These are phyloP conservation scores for Heliamphora exappendiculata DNA, from an alignment of 148 eudicot species.

Conservation along the genomic window DNA sequence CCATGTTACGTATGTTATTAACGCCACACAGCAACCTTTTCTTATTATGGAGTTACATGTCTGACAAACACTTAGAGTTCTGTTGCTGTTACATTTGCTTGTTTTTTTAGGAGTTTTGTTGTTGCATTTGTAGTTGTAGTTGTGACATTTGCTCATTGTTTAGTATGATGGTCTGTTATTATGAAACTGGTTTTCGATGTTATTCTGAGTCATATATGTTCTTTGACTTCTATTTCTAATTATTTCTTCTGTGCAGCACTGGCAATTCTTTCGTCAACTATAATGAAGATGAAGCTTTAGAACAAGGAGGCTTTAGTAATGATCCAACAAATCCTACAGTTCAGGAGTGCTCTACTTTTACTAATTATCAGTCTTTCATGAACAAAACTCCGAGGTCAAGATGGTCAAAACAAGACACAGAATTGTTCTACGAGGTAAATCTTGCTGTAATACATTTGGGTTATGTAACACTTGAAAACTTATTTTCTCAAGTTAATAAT, in stretches of 20 bases:
- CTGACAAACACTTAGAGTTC: background rate
- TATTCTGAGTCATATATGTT: background rate
- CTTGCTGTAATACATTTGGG: background rate
- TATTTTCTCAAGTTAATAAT: no score
- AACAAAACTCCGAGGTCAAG: conserved; percentile 37
- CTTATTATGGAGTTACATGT: background rate
- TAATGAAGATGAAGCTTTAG: conserved; percentile 39
- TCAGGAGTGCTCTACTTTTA: conserved; percentile 29
- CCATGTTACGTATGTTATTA: background rate
- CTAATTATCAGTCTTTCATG: conserved; percentile 61
- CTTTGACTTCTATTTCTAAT: background rate
- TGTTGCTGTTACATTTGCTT: background rate
- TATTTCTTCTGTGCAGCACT: conserved; percentile 30
- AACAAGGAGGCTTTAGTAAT: conserved; percentile 29
- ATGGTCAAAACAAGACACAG: conserved; percentile 84
- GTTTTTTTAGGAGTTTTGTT: no score
- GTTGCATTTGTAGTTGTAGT: background rate
- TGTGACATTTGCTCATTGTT: background rate
- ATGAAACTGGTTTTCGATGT: background rate
- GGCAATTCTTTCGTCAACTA: conserved; percentile 21
- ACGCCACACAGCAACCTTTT: background rate
- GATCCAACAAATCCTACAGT: conserved; percentile 28
- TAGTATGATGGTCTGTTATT: background rate
- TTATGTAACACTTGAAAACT: no score
- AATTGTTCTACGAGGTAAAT: conserved; percentile 71